Percentiles rank a stretch among this genome's conserved stretches.
Conservation (phyloP, 2,329 filamentous ascomycete genomes). For the Clonostachys byssicola region DNA sequence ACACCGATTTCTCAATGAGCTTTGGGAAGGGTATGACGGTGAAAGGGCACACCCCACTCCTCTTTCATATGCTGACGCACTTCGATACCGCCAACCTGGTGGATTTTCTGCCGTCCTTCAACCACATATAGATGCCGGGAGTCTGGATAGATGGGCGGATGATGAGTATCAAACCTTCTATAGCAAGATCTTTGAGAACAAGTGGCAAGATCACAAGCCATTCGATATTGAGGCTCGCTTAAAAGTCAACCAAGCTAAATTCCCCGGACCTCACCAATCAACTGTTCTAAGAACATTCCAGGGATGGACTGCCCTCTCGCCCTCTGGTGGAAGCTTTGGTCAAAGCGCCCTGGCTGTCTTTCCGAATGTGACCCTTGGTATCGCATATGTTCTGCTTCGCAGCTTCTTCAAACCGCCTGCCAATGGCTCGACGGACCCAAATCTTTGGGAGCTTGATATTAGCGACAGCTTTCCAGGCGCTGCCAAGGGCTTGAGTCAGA, state of each 20-base stretch:
- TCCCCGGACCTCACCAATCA: constrained; percentile 26
- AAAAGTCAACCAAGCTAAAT: constrained; percentile 23
- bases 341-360: constrained; percentile 32
- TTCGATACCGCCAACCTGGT: constrained; percentile 28
- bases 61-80: constrained; percentile 28
- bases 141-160: constrained; percentile 34
- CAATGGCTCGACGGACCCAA: constrained; percentile 23
- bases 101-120: constrained; percentile 31
- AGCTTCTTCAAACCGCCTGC: constrained; percentile 31
- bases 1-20: constrained; percentile 26
- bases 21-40: constrained; percentile 25
- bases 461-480: constrained; percentile 30
- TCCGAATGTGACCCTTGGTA: constrained; percentile 24
- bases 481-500: constrained; percentile 1
- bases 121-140: constrained; percentile 37
- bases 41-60: constrained; percentile 21
- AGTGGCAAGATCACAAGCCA: constrained; percentile 24
- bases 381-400: constrained; percentile 32
- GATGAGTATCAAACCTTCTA: constrained; percentile 28
- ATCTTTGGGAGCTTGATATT: constrained; percentile 26
- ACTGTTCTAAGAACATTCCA: constrained; percentile 30
- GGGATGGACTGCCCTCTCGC: constrained; percentile 36
- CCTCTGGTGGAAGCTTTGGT: constrained; percentile 10
- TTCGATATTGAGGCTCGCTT: constrained; percentile 28
- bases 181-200: constrained; percentile 25